A percentile compares a stretch with the other conserved stretches of the same genome.
phyloP scores from a whole-genome alignment of 441 rosid genomes.

The Gossypium aridum region DNA sequence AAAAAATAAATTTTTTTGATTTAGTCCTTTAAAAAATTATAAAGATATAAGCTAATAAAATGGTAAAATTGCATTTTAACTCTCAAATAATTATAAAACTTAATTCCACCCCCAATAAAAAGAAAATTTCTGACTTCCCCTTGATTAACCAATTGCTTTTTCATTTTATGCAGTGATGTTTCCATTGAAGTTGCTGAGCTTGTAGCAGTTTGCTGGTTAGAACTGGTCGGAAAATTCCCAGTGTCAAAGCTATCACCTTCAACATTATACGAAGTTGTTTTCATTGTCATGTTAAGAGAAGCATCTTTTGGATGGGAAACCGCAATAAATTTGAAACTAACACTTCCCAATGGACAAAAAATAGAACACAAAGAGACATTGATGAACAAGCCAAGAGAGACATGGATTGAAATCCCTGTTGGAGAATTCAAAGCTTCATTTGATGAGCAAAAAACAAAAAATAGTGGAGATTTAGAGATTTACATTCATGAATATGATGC shows the following conservation, averaged over 20 bases:
- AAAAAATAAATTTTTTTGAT: no score
- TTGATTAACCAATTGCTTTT: no score
- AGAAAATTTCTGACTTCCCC: no score
- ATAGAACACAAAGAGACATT: constrained; percentile 33
- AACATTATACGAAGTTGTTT: constrained; percentile 36
- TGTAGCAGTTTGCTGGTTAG: constrained; percentile 64
- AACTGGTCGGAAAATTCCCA: constrained; percentile 34
- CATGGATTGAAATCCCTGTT: constrained; percentile 52
- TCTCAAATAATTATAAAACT: no score
- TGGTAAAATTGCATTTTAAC: no score
- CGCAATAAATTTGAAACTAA: constrained; percentile 46
- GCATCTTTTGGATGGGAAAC: constrained; percentile 48
- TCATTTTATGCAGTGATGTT: constrained; percentile 19
- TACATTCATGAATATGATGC: constrained; percentile 36
- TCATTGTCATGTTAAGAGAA: constrained; percentile 43
- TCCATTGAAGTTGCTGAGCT: constrained; percentile 35
- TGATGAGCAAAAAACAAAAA: background rate
- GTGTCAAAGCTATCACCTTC: constrained; percentile 41
- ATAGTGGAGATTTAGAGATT: constrained; percentile 40
- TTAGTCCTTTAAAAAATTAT: no score
- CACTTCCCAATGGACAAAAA: constrained; percentile 38
- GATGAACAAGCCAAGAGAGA: constrained; percentile 23
- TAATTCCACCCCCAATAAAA: no score
- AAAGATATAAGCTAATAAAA: no score
- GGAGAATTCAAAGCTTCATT: constrained; percentile 39